Evolutionary conservation across 495 filamentous ascomycete species (phyloP).

Genomic region (Amniculicola lignicola): DNA sequence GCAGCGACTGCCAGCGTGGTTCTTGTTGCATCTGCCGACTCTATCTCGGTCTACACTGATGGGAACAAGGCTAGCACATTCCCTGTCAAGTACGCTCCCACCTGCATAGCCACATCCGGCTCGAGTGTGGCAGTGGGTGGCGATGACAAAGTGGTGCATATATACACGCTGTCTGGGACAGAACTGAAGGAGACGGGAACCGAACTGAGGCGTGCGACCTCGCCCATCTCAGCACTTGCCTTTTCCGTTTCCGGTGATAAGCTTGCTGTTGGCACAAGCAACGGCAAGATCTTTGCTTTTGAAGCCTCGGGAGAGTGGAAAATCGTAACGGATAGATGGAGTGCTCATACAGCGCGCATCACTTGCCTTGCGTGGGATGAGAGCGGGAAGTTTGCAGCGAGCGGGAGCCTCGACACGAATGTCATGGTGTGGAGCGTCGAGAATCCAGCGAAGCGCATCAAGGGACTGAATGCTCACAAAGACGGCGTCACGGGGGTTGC

Average conservation of each 20-base stretch:
- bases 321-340: slow-evolving; percentile 76
- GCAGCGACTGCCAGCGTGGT: slow-evolving; percentile 48
- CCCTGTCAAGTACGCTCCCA: slow-evolving; percentile 53
- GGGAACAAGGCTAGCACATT: slow-evolving; percentile 40
- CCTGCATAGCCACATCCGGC: slow-evolving; percentile 64
- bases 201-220: slow-evolving; percentile 52
- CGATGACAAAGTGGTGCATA: slow-evolving; percentile 65
- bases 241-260: slow-evolving; percentile 73
- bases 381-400: slow-evolving; percentile 71
- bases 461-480: slow-evolving; percentile 82
- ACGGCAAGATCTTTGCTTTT: slow-evolving; percentile 79
- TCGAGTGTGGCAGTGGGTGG: slow-evolving; percentile 70
- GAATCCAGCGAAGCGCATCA: slow-evolving; percentile 76
- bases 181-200: slow-evolving; percentile 45
- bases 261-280: slow-evolving; percentile 77
- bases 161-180: slow-evolving; percentile 60
- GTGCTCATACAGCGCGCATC: slow-evolving; percentile 84
- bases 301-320: slow-evolving; percentile 47
- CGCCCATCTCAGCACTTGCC: slow-evolving; percentile 63
- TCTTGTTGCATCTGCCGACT: slow-evolving; percentile 63
- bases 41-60: slow-evolving; percentile 62
- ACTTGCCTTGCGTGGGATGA: slow-evolving; percentile 79
- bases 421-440: slow-evolving; percentile 87
- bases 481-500: slow-evolving; percentile 87
- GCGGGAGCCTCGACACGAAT: slow-evolving; percentile 83